A percentile compares a stretch with the other conserved stretches of the same genome.
Conservation (phyloP, 1,284 basidiomycete species). For the Wallemia ichthyophaga region DNA sequence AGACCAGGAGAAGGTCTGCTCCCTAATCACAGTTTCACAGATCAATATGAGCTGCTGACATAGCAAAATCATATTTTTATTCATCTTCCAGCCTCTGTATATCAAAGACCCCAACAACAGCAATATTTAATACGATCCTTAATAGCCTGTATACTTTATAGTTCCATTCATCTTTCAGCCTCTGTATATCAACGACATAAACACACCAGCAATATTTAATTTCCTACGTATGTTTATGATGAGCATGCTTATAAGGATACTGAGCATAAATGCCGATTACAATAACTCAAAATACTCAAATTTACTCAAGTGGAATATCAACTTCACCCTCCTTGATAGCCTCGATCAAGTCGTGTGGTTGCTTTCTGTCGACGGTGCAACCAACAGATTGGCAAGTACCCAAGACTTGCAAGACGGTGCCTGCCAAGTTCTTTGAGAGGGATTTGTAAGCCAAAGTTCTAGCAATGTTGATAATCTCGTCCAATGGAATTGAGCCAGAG, state of each 20-base stretch:
- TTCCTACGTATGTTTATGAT: too few species aligned
- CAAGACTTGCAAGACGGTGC: constrained; percentile 77
- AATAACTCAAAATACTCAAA: neutral
- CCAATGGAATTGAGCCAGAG: constrained; percentile 73
- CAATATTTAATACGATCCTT: too few species aligned
- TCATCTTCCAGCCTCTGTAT: too few species aligned
- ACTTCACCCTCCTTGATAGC: constrained; percentile 71
- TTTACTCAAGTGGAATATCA: neutral
- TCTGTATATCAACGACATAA: too few species aligned
- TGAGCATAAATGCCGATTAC: neutral
- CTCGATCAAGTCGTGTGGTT: constrained; percentile 85
- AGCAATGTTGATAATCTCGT: constrained; percentile 83
- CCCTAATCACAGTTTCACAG: neutral
- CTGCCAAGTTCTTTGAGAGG: constrained; percentile 64
- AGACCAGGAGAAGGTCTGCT: neutral
- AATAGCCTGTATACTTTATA: too few species aligned
- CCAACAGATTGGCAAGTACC: constrained; percentile 77
- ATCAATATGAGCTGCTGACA: neutral
- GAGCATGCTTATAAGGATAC: too few species aligned
- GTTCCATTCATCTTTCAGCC: too few species aligned
- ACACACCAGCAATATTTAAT: too few species aligned
- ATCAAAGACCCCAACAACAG: too few species aligned
- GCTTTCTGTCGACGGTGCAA: constrained; percentile 82
- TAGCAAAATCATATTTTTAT: too few species aligned
- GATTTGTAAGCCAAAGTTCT: constrained; percentile 93